phyloP scores from a whole-genome alignment of 2,329 filamentous ascomycete genomes.

The Aureobasidium musti region DNA sequence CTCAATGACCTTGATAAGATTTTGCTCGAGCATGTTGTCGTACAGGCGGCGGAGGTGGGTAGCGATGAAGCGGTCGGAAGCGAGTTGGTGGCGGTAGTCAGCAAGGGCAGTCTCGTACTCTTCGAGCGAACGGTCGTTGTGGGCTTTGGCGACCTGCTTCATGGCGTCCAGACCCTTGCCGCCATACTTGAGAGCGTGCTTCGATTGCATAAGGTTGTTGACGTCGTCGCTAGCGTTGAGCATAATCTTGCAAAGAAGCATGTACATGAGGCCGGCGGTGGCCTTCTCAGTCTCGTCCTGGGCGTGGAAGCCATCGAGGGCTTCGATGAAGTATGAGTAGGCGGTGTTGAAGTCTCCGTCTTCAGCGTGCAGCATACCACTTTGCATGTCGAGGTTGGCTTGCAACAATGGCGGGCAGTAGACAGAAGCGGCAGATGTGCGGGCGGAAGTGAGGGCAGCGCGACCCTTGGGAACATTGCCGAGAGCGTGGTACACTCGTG shows the following conservation, averaged over 20 bases:
- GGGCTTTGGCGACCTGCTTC: conserved; percentile 96
- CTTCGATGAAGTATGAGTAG: conserved; percentile 99
- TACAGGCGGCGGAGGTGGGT: conserved; percentile 95
- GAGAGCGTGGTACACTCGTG: conserved; percentile 92
- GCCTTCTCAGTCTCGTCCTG: conserved; percentile 86
- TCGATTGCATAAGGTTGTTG: conserved; percentile 89
- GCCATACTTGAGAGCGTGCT: conserved; percentile 95
- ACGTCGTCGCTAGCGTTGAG: conserved; percentile 96
- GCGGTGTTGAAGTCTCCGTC: conserved; percentile 99
- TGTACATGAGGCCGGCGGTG: conserved; percentile 98
- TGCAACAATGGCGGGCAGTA: conserved; percentile 95
- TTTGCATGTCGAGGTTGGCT: conserved; percentile 98
- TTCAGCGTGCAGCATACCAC: conserved; percentile 96
- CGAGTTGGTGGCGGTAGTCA: conserved; percentile 88
- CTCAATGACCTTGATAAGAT: conserved; percentile 99
- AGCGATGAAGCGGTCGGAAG: conserved; percentile 92
- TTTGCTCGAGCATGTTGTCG: conserved; percentile 99
- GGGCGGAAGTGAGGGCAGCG: conserved; percentile 88
- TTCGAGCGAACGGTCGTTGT: conserved; percentile 91
- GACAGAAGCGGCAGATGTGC: conserved; percentile 93
- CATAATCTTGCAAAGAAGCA: conserved; percentile 99
- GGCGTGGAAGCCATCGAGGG: conserved; percentile 91
- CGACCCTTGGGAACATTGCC: conserved; percentile 96
- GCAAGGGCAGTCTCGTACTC: conserved; percentile 94
- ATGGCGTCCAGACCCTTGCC: conserved; percentile 96